Evolutionary conservation across 495 filamentous ascomycete species (phyloP), one percentile per base, ranked within the genome.

Genomic region (Pyrenopolyporus hunteri): DNA sequence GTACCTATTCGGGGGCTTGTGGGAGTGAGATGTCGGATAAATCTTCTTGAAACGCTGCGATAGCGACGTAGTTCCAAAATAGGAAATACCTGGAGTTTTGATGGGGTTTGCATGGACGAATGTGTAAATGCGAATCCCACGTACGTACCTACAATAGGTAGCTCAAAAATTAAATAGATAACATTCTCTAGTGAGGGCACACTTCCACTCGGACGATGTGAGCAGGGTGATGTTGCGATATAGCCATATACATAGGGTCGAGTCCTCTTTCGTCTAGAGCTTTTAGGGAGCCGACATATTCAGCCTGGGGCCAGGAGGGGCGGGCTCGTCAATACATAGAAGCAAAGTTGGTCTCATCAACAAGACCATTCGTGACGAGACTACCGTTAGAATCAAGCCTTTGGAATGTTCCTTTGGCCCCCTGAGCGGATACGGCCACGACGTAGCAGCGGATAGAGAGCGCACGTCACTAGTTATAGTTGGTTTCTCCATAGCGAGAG

Each of bases 41-140:
- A 59, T 65, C 56, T n/a, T n/a, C n/a, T 65, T 56, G 56, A 65
- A 66, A 60, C 63, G 46, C 46, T 57, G 57, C 50, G 47, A 57
- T 28, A 37, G 51, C 52, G 33, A 52, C 45, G 20, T 7, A 47
- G 42, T 56, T 52, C 51, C 37, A 45, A 23, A 60, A 57, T 33
- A 40, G 62, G 62, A 45, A 59, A 59, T 45, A 45, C 23, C 16
- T 45, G 42, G 28, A 9, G 37, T 56, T 46, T 51, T 57, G 16
- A 16, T 59, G 50, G 62, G 56, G 45, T 17, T 10, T 44, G 19
- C 50, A 35, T 42, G 33, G 32, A 57, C 53, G 28, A 53, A 49
- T 25, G 44, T 47, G 50, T 54, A 36, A 14, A 23, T 35, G 19
- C 11, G 44, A 53, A 13, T 11, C n/a, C n/a, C n/a, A n/a, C n/a